Conservation (phyloP, 768 basidiomycete genomes). For the Rhodosporidiobolus odoratus region DNA sequence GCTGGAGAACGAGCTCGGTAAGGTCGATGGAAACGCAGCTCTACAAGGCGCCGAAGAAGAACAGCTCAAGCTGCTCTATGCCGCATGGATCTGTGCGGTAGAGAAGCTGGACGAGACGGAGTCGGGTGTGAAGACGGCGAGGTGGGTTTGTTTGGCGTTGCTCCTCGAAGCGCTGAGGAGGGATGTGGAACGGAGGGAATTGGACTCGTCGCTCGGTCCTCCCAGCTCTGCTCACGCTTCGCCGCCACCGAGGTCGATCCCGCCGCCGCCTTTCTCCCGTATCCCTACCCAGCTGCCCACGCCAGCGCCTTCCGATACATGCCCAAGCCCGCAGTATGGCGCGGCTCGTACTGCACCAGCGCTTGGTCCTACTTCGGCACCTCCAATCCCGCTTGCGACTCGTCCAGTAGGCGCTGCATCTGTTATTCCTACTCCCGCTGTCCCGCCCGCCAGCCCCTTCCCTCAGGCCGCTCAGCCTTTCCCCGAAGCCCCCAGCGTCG, state of each 20-base stretch:
- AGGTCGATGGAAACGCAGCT: not conserved
- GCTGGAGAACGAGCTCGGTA: not conserved
- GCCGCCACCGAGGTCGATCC: not conserved
- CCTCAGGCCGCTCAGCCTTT: no score
- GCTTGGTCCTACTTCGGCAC: no score
- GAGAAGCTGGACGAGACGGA: not conserved
- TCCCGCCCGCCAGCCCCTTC: no score
- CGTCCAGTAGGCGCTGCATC: no score
- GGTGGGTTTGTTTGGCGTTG: slow-evolving; percentile 15
- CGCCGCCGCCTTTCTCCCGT: not conserved
- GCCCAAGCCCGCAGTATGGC: no score
- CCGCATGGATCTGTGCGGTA: not conserved
- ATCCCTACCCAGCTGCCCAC: not conserved
- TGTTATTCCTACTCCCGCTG: no score
- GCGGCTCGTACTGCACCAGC: no score
- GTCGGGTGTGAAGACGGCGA: not conserved
- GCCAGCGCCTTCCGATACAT: not conserved
- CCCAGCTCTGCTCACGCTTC: not conserved
- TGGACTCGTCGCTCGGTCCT: no score
- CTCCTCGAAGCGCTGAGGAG: not conserved
- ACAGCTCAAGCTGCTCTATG: not conserved
- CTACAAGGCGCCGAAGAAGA: not conserved
- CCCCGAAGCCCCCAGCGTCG: no score
- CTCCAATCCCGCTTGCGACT: no score
- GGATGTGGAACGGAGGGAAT: not conserved